Evolutionary conservation across 441 rosid genomes (phyloP), one percentile per base, ranked within the genome.

Genomic region (Corymbia citriodora): DNA sequence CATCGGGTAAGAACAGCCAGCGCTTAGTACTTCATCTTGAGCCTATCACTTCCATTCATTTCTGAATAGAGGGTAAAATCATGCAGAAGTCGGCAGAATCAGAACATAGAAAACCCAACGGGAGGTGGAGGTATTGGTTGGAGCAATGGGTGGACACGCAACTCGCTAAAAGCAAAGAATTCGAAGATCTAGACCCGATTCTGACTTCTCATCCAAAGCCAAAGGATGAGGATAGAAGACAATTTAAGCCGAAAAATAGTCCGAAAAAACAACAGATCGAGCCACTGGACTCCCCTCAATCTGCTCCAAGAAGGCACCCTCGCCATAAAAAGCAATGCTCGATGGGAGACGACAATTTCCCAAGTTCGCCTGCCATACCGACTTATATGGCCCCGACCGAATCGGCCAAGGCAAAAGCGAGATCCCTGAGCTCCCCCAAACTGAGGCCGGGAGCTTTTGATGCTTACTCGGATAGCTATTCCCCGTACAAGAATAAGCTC

Each of bases 61-160:
- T 79, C 49, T 55, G 74, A 87, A 23, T 49, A 14, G 90, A 45
- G 11, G 3, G 48, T 6, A 61, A 87, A 29, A 23, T 63, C 87
- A 49, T 79, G 83, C 96, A 97, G 99, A 97, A 95, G 91, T 96
- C 99, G 0, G 95, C 99, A 15, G 99, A 98, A 92, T 94, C 96
- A 6, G 97, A 97, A 57, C 95, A 94, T 89, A 94, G 92, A 92
- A 95, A 92, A 87, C 93, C 90, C n/a, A 95, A 91, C 90, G 98
- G 97, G 59, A 94, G 97, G 87, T 96, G 96, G 96, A 95, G 95
- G 94, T 95, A 96, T 90, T 98, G 99, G 99, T 90, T 96, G 93
- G 99, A 96, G 68, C 95, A 96, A 89, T 96, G 99, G 99, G 98
- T 96, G 90, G 99, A 97, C 68, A 95, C 97, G 2, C 99, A 97